Evolutionary conservation across 768 basidiomycete species (phyloP).

Genomic region (Sarcodon aspratus): DNA sequence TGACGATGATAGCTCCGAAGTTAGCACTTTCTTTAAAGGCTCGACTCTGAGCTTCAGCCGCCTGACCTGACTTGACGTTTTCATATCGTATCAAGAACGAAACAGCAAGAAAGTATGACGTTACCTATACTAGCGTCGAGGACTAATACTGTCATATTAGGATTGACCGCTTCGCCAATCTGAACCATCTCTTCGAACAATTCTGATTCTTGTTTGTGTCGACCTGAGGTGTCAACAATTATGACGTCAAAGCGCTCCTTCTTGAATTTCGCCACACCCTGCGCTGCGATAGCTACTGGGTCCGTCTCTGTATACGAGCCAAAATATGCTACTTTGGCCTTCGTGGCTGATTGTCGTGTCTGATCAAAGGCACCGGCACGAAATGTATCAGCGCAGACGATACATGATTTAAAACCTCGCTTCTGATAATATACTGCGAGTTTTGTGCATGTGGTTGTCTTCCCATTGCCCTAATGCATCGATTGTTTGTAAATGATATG

Average conservation of each 20-base stretch:
- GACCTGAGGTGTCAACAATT: slow-evolving; percentile 95
- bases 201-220: slow-evolving; percentile 95
- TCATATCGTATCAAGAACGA: not conserved
- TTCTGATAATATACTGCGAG: slow-evolving; percentile 96
- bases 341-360: slow-evolving; percentile 95
- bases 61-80: slow-evolving; percentile 55
- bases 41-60: slow-evolving; percentile 89
- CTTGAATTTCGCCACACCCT: slow-evolving; percentile 95
- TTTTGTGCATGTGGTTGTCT: slow-evolving; percentile 99
- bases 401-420: slow-evolving; percentile 91
- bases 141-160: slow-evolving; percentile 92
- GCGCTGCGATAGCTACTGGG: slow-evolving; percentile 87
- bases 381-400: slow-evolving; percentile 99
- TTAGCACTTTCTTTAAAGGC: slow-evolving; percentile 98
- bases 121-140: slow-evolving; percentile 93
- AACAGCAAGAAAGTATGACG: slow-evolving; percentile 3
- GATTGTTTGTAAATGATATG: not conserved
- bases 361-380: slow-evolving; percentile 99
- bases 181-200: slow-evolving; percentile 98
- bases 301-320: slow-evolving; percentile 99
- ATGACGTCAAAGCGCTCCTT: slow-evolving; percentile 98
- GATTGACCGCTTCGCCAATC: slow-evolving; percentile 87
- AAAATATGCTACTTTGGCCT: slow-evolving; percentile 98
- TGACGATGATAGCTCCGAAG: slow-evolving; percentile 98
- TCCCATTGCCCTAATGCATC: slow-evolving; percentile 74